Evolutionary conservation across 2,329 filamentous ascomycete genomes (phyloP).

Genomic region (Daldinia sp.): DNA sequence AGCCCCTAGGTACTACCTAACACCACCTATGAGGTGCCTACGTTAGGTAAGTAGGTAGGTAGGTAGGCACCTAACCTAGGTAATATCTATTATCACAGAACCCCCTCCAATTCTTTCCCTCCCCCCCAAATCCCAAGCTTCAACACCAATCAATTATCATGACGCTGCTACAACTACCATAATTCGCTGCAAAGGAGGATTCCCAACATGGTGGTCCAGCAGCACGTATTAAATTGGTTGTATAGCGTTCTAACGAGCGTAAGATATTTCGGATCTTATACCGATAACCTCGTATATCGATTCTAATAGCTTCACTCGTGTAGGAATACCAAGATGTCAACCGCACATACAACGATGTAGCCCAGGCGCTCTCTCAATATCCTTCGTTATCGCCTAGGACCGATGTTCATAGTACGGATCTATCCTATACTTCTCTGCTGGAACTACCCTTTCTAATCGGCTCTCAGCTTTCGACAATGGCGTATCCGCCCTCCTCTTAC

Average conservation of each 20-base stretch:
- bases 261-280: conserved; percentile 38
- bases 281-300: background rate
- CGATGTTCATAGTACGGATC: conserved; percentile 85
- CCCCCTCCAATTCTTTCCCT: background rate
- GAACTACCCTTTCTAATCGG: conserved; percentile 36
- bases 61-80: no score
- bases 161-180: conserved; percentile 34
- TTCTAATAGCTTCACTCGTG: conserved; percentile 14
- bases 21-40: no score
- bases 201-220: conserved; percentile 73
- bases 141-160: conserved; percentile 29
- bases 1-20: no score
- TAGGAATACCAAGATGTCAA: conserved; percentile 95
- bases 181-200: conserved; percentile 35
- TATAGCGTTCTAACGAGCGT: conserved; percentile 88
- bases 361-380: conserved; percentile 80
- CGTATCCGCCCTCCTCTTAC: conserved; percentile 83
- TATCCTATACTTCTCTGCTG: conserved; percentile 8
- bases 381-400: conserved; percentile 84
- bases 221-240: conserved; percentile 93
- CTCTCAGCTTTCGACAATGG: conserved; percentile 85
- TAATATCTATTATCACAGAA: background rate
- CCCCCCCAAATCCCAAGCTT: conserved; percentile 1
- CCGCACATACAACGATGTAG: conserved; percentile 90
- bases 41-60: no score